Evolutionary conservation across 345 rosid species (phyloP), one percentile per base, ranked within the genome.

Genomic region (Gossypium longicalyx): DNA sequence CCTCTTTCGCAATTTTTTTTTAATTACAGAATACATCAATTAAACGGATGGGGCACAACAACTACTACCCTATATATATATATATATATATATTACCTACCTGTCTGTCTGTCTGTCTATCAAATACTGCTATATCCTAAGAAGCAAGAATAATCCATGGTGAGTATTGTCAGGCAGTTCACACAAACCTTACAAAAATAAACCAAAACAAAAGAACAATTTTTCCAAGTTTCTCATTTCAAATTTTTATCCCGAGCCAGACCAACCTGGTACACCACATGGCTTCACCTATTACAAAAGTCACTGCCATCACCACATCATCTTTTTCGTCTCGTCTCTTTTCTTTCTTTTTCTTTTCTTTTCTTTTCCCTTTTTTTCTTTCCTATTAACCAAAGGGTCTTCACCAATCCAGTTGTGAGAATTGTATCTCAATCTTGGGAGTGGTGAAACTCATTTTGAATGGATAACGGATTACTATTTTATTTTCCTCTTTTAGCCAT

Each of bases 121-220:
- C 72, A 53, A 67, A 75, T 79, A 79, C 83, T 61, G 77, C 60
- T 52, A 34, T 34, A 34, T 34, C 77, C 87, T 82, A 81, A 22
- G 78, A 76, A 73, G 67, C 19, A 82, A 76, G 77, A 75, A 70
- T 80, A 60, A 70, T 72, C 77, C 76, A 29, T 67, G 69, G 74
- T 65, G 80, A 75, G 62, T 9, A 61, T 70, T 57, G 67, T 67
- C 53, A 20, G 83, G 63, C 43, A 43, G 56, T 74, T 43, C 54
- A 56, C 62, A 77, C 84, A 81, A 77, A 79, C 77, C 83, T 79
- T 75, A 69, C 73, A 71, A 53, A 19, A 19, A 34, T 34, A 34
- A 34, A 34, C 7, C 3, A 27, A 52, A 68, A 45, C 67, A 29
- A 64, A 38, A 73, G 67, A 76, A 78, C 51, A 76, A 51, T 22